Conservation (phyloP, 345 rosid species). For the Citrus sinensis region DNA sequence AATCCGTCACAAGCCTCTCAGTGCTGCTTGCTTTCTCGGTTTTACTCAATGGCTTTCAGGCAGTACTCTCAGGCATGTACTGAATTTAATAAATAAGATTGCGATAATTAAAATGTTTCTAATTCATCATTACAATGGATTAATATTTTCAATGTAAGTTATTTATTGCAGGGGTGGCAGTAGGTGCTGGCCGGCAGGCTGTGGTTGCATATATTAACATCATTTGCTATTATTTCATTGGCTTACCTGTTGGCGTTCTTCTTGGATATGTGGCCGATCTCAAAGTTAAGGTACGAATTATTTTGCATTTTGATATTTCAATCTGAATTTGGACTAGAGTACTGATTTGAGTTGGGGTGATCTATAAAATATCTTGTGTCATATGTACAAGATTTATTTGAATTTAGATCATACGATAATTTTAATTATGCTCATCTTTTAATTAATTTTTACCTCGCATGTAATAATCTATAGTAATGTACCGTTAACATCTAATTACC, state of each 20-base stretch:
- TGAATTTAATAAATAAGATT: too few relatives aligned
- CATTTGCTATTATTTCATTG: conserved; percentile 53
- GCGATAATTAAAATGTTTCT: too few relatives aligned
- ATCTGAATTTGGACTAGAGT: too few relatives aligned
- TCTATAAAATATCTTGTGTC: too few relatives aligned
- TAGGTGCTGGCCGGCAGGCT: conserved; percentile 72
- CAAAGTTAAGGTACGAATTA: conserved; percentile 42
- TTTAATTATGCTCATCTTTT: too few relatives aligned
- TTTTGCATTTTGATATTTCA: not conserved
- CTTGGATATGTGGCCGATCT: conserved; percentile 50
- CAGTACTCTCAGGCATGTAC: conserved; percentile 45
- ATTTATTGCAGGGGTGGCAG: conserved; percentile 54
- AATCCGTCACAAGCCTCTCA: conserved; percentile 34
- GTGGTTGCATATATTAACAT: conserved; percentile 58
- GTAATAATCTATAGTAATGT: too few relatives aligned
- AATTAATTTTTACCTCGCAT: too few relatives aligned
- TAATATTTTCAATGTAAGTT: not conserved
- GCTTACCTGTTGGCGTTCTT: conserved; percentile 62
- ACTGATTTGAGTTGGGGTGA: too few relatives aligned
- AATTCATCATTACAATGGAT: not conserved
- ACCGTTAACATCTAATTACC: too few relatives aligned
- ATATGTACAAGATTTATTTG: too few relatives aligned
- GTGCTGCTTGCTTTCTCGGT: conserved; percentile 43
- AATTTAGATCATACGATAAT: too few relatives aligned
- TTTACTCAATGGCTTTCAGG: conserved; percentile 46